Evolutionary conservation across 2,329 filamentous ascomycete genomes (phyloP).

Genomic region (Colletotrichum echinochloae): DNA sequence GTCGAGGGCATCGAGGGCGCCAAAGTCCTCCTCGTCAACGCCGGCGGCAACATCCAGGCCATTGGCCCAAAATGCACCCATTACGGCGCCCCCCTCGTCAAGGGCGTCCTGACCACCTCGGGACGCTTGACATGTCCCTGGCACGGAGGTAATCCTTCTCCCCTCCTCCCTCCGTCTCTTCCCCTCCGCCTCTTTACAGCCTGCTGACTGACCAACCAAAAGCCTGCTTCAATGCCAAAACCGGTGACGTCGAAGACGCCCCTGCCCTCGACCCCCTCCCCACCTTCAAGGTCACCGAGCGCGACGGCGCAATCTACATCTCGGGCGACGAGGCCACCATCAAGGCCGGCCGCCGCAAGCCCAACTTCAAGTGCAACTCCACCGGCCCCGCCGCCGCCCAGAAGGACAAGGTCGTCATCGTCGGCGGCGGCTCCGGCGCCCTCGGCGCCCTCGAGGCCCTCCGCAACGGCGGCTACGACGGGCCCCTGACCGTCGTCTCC

Average conservation of each 20-base stretch:
- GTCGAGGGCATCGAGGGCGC: constrained; percentile 88
- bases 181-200: not conserved
- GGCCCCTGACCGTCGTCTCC: constrained; percentile 84
- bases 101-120: constrained; percentile 84
- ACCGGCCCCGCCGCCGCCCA: constrained; percentile 56
- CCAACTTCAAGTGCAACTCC: constrained; percentile 77
- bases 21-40: constrained; percentile 88
- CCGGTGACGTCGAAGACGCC: constrained; percentile 94
- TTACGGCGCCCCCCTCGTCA: constrained; percentile 90
- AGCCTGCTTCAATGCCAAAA: constrained; percentile 93
- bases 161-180: not conserved
- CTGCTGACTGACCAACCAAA: not conserved
- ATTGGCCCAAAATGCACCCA: constrained; percentile 88
- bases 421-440: constrained; percentile 88
- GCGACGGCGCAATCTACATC: constrained; percentile 86
- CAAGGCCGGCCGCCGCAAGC: constrained; percentile 79
- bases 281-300: constrained; percentile 84
- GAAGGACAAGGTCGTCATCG: constrained; percentile 79
- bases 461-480: constrained; percentile 82
- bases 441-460: constrained; percentile 86
- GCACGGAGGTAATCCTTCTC: constrained; percentile 80
- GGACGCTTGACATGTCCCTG: constrained; percentile 93
- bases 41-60: constrained; percentile 81
- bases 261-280: constrained; percentile 89
- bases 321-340: constrained; percentile 82